Evolutionary conservation across 768 basidiomycete genomes (phyloP).

Genomic region (Dioszegia hungarica): DNA sequence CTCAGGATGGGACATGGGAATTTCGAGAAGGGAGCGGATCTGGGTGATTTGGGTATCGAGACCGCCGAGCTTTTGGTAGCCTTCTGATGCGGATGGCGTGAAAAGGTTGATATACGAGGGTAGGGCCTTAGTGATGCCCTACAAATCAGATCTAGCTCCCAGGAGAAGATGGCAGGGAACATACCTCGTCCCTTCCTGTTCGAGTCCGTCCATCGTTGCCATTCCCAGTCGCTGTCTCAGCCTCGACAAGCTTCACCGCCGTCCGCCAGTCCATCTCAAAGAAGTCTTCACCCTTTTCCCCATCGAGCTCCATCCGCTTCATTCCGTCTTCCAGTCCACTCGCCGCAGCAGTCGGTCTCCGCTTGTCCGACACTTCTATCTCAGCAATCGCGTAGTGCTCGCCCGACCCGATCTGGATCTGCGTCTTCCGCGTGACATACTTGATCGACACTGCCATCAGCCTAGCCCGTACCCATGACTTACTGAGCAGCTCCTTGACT

Average conservation of each 20-base stretch:
- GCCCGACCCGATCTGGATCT: conserved; percentile 3
- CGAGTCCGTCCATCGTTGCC: not conserved
- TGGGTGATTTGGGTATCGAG: conserved; percentile 78
- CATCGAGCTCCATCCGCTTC: conserved; percentile 10
- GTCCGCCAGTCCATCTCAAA: conserved; percentile 36
- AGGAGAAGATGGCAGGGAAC: not conserved
- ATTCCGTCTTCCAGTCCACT: conserved; percentile 15
- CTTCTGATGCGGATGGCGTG: conserved; percentile 46
- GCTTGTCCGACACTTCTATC: not conserved
- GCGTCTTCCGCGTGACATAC: conserved; percentile 8
- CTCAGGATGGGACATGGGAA: conserved; percentile 76
- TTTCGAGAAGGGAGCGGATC: conserved; percentile 78
- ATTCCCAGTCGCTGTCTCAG: not conserved
- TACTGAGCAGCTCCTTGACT: conserved; percentile 35
- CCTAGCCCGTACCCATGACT: not conserved
- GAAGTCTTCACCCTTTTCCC: conserved; percentile 4
- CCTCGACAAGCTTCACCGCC: conserved; percentile 11
- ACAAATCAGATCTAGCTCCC: not conserved
- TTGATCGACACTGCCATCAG: not conserved
- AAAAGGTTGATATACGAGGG: conserved; percentile 49
- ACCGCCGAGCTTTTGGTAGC: conserved; percentile 83
- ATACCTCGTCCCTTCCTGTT: not conserved
- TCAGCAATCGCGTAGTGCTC: not conserved
- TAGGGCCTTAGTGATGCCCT: conserved; percentile 10
- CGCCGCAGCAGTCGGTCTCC: not conserved